Conservation (phyloP, 2,329 filamentous ascomycete genomes). For the Grosmannia serpens region DNA sequence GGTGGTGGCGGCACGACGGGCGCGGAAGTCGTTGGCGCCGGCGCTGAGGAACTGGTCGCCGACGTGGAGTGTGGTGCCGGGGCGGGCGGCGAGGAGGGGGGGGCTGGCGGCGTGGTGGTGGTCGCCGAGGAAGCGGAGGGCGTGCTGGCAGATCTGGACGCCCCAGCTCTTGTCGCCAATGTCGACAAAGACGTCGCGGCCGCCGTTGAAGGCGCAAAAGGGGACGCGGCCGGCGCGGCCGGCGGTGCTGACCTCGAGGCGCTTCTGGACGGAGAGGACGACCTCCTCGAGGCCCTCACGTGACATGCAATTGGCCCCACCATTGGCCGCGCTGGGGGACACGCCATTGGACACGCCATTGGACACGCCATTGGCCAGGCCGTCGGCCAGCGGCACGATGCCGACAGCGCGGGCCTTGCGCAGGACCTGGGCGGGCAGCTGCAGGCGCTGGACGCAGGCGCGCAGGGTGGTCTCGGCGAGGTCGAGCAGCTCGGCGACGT, state of each 20-base stretch:
- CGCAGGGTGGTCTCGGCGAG: conserved; percentile 74
- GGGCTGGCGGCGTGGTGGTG: neutral
- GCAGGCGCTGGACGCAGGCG: conserved; percentile 70
- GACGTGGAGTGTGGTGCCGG: conserved; percentile 62
- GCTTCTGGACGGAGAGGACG: conserved; percentile 86
- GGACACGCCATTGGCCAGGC: too few relatives aligned
- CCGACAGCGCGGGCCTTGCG: conserved; percentile 83
- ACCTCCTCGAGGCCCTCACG: conserved; percentile 92
- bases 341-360: conserved; percentile 27
- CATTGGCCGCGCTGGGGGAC: too few relatives aligned
- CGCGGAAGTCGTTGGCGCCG: conserved; percentile 95
- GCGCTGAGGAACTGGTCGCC: conserved; percentile 95
- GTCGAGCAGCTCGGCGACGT: conserved; percentile 73
- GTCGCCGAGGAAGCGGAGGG: conserved; percentile 7
- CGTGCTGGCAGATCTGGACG: conserved; percentile 70
- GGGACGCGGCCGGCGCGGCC: conserved; percentile 51
- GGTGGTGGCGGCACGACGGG: conserved; percentile 80
- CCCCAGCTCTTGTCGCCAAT: conserved; percentile 98
- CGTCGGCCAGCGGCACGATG: conserved; percentile 44
- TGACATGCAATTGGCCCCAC: conserved; percentile 20
- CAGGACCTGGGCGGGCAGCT: conserved; percentile 66
- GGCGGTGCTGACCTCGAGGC: conserved; percentile 68
- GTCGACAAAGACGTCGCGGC: conserved; percentile 95
- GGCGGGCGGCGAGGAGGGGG: neutral
- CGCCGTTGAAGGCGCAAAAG: conserved; percentile 97